These are phyloP conservation scores for Fragaria iinumae DNA, from an alignment of 306 rosid species.

Conservation along the genomic window DNA sequence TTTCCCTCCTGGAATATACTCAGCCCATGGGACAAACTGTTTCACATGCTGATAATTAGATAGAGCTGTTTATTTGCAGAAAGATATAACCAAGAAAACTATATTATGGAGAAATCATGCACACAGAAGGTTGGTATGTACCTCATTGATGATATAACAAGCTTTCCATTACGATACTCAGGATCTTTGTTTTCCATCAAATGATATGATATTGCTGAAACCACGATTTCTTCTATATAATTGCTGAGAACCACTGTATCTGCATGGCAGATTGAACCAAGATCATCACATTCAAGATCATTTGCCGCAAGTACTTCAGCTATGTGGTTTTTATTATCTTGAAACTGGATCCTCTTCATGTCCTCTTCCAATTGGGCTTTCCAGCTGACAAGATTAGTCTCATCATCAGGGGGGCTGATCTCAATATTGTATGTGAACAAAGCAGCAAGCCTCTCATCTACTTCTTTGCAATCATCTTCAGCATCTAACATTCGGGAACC, in stretches of 20 bases:
- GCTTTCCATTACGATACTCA: slow-evolving; percentile 88
- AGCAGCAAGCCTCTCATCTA: slow-evolving; percentile 50
- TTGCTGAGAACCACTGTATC: slow-evolving; percentile 63
- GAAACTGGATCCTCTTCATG: slow-evolving; percentile 60
- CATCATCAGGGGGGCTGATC: slow-evolving; percentile 72
- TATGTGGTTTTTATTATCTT: slow-evolving; percentile 88
- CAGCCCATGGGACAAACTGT: slow-evolving; percentile 89
- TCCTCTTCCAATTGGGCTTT: slow-evolving; percentile 68
- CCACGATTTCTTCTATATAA: slow-evolving; percentile 73
- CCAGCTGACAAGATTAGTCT: slow-evolving; percentile 56
- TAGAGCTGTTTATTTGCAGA: slow-evolving; percentile 15
- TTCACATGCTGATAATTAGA: slow-evolving; percentile 30
- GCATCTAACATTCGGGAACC: slow-evolving; percentile 62
- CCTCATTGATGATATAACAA: slow-evolving; percentile 79
- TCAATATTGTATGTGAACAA: slow-evolving; percentile 67
- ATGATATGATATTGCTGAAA: slow-evolving; percentile 74
- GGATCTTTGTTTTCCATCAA: slow-evolving; percentile 65
- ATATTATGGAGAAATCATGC: slow-evolving; percentile 3
- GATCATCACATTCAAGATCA: slow-evolving; percentile 81
- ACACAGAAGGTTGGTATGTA: slow-evolving; percentile 22
- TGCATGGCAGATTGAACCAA: slow-evolving; percentile 60
- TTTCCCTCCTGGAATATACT: slow-evolving; percentile 74
- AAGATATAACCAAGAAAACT: background rate
- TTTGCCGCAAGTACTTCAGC: slow-evolving; percentile 78
- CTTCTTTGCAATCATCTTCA: slow-evolving; percentile 43